Conservation (phyloP, 2,329 filamentous ascomycete species). For the Diplodia seriata region DNA sequence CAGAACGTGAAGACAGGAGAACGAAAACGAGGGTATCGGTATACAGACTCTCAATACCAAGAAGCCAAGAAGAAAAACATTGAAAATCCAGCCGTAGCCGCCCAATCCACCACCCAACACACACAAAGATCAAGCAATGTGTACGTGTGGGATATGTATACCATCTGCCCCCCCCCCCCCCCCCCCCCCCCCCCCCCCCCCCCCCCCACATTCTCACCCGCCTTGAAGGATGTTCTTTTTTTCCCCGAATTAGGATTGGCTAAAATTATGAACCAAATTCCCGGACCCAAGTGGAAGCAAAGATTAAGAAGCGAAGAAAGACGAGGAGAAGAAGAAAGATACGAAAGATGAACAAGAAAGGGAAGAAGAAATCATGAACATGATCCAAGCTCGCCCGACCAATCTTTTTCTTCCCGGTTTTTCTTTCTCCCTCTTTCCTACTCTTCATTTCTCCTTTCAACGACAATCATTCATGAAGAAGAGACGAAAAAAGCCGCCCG, state of each 20-base stretch:
- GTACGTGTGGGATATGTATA: background rate
- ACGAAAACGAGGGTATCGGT: slow-evolving; percentile 26
- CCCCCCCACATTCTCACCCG: background rate
- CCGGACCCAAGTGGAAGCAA: background rate
- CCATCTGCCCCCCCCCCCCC: background rate
- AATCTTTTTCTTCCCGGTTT: background rate
- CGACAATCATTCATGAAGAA: background rate
- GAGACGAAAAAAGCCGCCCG: background rate
- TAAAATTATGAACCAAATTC: slow-evolving; percentile 3
- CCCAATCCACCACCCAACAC: background rate
- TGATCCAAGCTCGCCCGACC: slow-evolving; percentile 5
- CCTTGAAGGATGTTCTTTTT: background rate
- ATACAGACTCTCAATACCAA: slow-evolving; percentile 27
- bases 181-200: background rate
- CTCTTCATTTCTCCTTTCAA: background rate
- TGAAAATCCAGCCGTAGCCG: background rate
- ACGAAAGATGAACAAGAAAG: slow-evolving; percentile 10
- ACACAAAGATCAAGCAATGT: background rate
- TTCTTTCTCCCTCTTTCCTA: background rate
- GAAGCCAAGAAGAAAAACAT: background rate
- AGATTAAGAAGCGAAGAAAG: background rate
- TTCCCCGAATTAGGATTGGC: background rate
- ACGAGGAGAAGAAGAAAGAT: background rate
- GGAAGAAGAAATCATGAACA: slow-evolving; percentile 7
- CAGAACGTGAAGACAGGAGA: background rate